phyloP scores from a whole-genome alignment of 768 basidiomycete species.

The Tremella fuciformis region DNA sequence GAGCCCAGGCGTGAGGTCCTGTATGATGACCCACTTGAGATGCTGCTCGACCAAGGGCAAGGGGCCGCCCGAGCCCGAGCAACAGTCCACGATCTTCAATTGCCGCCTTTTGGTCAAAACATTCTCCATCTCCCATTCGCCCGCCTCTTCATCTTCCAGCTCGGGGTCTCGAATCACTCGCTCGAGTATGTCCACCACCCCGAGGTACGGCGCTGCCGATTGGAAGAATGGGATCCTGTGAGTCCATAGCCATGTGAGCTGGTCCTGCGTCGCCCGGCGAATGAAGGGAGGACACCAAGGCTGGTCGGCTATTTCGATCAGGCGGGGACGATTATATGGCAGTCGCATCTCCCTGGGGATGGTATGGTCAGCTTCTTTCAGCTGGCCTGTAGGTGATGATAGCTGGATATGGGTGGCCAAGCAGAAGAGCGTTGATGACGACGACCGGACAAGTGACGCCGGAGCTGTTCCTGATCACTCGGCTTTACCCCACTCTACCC shows the following conservation, averaged over 20 bases:
- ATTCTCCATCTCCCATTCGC: neutral
- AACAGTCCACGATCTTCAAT: conserved; percentile 45
- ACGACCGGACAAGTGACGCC: too few relatives aligned
- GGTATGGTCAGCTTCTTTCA: too few relatives aligned
- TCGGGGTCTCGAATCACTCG: conserved; percentile 28
- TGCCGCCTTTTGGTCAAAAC: neutral
- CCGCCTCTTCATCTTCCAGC: conserved; percentile 12
- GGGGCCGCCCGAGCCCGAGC: conserved; percentile 46
- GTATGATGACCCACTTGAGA: conserved; percentile 42
- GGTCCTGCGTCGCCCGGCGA: conserved; percentile 32
- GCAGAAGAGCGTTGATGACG: too few relatives aligned
- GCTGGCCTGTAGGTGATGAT: too few relatives aligned
- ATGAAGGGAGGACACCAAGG: conserved; percentile 38
- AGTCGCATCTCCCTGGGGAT: conserved; percentile 23
- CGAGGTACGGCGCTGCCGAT: conserved; percentile 28
- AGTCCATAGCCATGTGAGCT: conserved; percentile 43
- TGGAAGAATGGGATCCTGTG: conserved; percentile 35
- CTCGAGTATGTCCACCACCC: conserved; percentile 32
- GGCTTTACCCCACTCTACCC: too few relatives aligned
- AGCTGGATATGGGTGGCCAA: too few relatives aligned
- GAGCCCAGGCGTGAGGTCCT: neutral
- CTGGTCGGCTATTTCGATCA: conserved; percentile 46
- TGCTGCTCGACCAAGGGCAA: conserved; percentile 37
- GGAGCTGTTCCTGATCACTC: too few relatives aligned
- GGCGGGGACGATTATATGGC: conserved; percentile 32